phyloP scores from a whole-genome alignment of 352 stramenopile genomes.

The Phytophthora aleatoria region DNA sequence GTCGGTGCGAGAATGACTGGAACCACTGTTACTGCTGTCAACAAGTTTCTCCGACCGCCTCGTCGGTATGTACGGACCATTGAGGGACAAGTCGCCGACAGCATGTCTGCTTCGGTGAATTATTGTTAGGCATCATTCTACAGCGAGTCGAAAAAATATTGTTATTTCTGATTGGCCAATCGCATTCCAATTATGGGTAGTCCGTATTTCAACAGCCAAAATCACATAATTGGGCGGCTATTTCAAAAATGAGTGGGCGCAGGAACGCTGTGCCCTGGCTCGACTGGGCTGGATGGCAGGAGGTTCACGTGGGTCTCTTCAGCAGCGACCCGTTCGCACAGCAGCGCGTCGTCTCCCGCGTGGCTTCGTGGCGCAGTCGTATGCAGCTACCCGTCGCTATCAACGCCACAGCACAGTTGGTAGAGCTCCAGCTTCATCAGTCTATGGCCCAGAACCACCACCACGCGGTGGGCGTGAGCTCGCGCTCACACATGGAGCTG shows the following conservation, averaged over 20 bases:
- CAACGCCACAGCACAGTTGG: constrained; percentile 73
- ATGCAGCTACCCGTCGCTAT: constrained; percentile 80
- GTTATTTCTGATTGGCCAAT: constrained; percentile 19
- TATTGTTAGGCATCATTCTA: constrained; percentile 14
- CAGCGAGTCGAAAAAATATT: constrained; percentile 20
- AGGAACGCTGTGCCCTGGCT: constrained; percentile 60
- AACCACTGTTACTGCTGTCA: constrained; percentile 81
- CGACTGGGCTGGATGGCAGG: constrained; percentile 81
- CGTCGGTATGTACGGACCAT: constrained; percentile 64
- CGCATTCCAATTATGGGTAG: constrained; percentile 3
- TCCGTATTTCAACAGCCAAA: background rate
- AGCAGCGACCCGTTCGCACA: constrained; percentile 42
- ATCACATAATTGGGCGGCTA: background rate
- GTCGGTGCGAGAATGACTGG: constrained; percentile 69
- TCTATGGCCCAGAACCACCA: constrained; percentile 66
- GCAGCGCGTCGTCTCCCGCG: constrained; percentile 60
- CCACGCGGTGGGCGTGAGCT: constrained; percentile 68
- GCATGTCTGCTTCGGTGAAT: background rate
- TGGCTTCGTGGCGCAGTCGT: constrained; percentile 73
- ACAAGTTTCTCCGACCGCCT: constrained; percentile 68
- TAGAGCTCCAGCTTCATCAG: constrained; percentile 79
- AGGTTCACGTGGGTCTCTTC: constrained; percentile 67
- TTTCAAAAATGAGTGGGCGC: constrained; percentile 49
- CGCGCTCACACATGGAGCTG: constrained; percentile 81
- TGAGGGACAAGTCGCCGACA: constrained; percentile 22